Evolutionary conservation across 1,284 basidiomycete genomes (phyloP).

Genomic region (Hymenochaete sp.): DNA sequence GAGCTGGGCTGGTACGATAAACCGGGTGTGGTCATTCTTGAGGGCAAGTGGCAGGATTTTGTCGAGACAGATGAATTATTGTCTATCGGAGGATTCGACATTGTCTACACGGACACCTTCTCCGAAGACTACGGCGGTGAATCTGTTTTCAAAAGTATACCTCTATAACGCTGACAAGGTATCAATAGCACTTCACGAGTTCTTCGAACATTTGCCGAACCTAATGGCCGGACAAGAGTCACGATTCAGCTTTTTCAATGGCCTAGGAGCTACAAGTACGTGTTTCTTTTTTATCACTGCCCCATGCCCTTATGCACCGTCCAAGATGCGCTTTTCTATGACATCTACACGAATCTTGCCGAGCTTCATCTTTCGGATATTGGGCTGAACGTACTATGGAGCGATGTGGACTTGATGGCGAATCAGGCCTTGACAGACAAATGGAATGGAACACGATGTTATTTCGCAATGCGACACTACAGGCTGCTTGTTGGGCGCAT

Average conservation of each 20-base stretch:
- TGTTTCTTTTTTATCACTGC: slow-evolving; percentile 15
- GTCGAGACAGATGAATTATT: slow-evolving; percentile 49
- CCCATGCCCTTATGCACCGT: not conserved
- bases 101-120: slow-evolving; percentile 94
- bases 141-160: slow-evolving; percentile 17
- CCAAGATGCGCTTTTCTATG: slow-evolving; percentile 79
- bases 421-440: slow-evolving; percentile 36
- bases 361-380: slow-evolving; percentile 82
- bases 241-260: slow-evolving; percentile 95
- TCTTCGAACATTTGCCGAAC: slow-evolving; percentile 80
- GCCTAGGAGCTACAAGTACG: slow-evolving; percentile 88
- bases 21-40: slow-evolving; percentile 72
- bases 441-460: slow-evolving; percentile 66
- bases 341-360: slow-evolving; percentile 81
- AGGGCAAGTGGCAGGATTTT: slow-evolving; percentile 90
- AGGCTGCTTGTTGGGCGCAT: slow-evolving; percentile 41
- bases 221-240: slow-evolving; percentile 72
- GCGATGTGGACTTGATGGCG: slow-evolving; percentile 54
- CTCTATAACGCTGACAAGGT: not conserved
- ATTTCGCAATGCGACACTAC: slow-evolving; percentile 64
- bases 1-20: slow-evolving; percentile 69
- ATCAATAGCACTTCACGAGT: slow-evolving; percentile 59
- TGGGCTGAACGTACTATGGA: slow-evolving; percentile 70
- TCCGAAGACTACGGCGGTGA: slow-evolving; percentile 76
- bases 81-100: slow-evolving; percentile 68